phyloP scores from a whole-genome alignment of 1,284 basidiomycete species.

The Cryptococcus sp. region DNA sequence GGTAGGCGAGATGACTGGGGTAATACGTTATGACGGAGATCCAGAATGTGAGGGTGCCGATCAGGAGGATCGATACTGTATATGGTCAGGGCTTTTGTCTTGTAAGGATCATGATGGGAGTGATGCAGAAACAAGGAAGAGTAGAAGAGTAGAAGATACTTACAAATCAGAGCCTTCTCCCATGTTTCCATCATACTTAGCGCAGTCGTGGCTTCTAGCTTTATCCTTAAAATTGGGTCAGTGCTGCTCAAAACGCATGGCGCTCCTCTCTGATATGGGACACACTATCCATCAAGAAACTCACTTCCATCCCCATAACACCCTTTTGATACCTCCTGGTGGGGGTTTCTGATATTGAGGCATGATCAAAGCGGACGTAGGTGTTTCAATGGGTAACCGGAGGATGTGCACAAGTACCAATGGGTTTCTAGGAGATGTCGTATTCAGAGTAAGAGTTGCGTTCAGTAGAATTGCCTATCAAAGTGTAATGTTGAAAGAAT shows the following conservation, averaged over 20 bases:
- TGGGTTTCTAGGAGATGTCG: too few relatives aligned
- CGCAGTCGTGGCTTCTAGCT: conserved; percentile 38
- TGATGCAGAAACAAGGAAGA: not conserved
- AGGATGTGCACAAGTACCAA: too few relatives aligned
- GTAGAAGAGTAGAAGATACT: conserved; percentile 11
- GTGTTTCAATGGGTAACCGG: too few relatives aligned
- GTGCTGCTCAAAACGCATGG: not conserved
- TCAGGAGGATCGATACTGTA: conserved; percentile 31
- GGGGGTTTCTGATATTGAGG: conserved; percentile 12
- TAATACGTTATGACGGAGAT: conserved; percentile 44
- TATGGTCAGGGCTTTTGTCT: not conserved
- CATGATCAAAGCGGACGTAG: conserved; percentile 7
- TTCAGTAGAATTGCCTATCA: too few relatives aligned
- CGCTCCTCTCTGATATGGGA: too few relatives aligned
- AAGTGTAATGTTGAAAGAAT: too few relatives aligned
- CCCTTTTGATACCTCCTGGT: not conserved
- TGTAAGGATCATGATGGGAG: not conserved
- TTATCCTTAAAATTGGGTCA: conserved; percentile 20
- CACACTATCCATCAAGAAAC: not conserved
- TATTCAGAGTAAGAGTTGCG: too few relatives aligned
- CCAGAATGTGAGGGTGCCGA: conserved; percentile 43
- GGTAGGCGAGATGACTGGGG: conserved; percentile 42
- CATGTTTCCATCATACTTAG: conserved; percentile 45
- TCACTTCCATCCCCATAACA: not conserved
- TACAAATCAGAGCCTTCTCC: conserved; percentile 44